Evolutionary conservation across 2,329 filamentous ascomycete genomes (phyloP), one percentile per base, ranked within the genome.

Genomic region (Penicillium digitatum): DNA sequence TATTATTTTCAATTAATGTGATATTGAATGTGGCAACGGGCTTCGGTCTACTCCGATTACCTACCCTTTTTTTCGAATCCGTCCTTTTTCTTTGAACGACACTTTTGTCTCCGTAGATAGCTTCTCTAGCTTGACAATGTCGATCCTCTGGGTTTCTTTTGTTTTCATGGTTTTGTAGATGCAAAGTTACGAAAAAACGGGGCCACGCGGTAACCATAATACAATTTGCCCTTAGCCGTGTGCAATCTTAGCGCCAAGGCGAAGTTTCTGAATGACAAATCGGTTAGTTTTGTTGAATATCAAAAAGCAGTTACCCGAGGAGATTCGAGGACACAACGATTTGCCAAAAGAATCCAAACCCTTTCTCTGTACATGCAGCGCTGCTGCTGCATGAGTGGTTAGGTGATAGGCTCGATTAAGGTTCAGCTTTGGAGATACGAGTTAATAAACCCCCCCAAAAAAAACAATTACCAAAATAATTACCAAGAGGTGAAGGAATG

Each of bases 11-110:
- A 45, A 49, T 43, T 47, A 56, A 59, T 55, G 57, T 53, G 56
- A 62, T 60, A 62, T 40, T 55, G n/a, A n/a, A n/a, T 42, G 57
- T 62, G 62, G 62, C 61, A 53, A 64, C 59, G 20, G 34, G 9
- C 20, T 27, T 50, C 58, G 48, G 53, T 44, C 40, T 57, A 14
- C 39, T 51, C 54, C 43, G 50, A 31, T 38, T 37, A 18, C 1
- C 35, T 46, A 18, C 18, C 24, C 42, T 46, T 46, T 14, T 27
- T 44, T 48, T 52, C 16, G 35, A 31, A 47, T 46, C 27, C n/a
- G 32, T 31, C 37, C 6, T 27, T 38, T 52, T 56, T 56, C 58
- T 59, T 61, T 62, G 56, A 59, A 37, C 56, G 56, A 58, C 60
- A 55, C 58, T 60, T 57, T 55, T 31, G 20, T 16, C 24, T 38